Evolutionary conservation across 768 basidiomycete genomes (phyloP), one percentile per base, ranked within the genome.

Genomic region (Leccinum arenicola): DNA sequence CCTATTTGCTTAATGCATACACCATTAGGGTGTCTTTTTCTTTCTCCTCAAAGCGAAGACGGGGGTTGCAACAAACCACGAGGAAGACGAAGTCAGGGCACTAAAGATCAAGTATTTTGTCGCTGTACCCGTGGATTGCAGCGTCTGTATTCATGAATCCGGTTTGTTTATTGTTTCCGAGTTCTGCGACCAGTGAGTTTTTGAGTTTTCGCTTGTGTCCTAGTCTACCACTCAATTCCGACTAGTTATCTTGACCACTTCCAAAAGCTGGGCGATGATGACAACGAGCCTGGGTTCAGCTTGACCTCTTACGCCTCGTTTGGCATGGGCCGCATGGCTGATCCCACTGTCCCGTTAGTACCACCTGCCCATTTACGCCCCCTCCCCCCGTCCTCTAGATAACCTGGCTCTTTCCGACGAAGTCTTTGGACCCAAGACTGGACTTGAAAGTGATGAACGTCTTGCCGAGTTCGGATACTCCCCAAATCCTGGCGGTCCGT

Each of bases 61-160:
- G 97, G 97, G 98, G 70, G 93, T 98, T 59, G 98, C 94, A 5
- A 97, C 98, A 67, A 95, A 99, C 63, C 95, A 98, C 66, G 91
- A 95, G 72, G 95, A 95, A 57, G 96, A 99, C 73, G 93, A 97
- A 75, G 97, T 98, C 47, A 85, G 80, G 66, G 76, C 93, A 4
- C 67, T 98, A 56, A 96, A 89, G 80, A 96, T 99, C 84, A 98
- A 98, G 78, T 98, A 98, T 80, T 98, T 99, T 75, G 97, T 98
- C 73, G 98, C 96, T 54, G 91, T 98, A 15, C 95, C 97, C 68
- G 88, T 94, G 64, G 95, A 96, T 27, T 84, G 86, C 33, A 89
- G 88, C 74, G 80, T 99, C 48, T 97, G 94, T 78, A 98, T 99
- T 77, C 84, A 98, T 65, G 98, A 98, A 77, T 93, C 93, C 56